These are phyloP conservation scores for Exophiala aquamarina DNA, from an alignment of 2,329 filamentous ascomycete genomes.

Conservation along the genomic window DNA sequence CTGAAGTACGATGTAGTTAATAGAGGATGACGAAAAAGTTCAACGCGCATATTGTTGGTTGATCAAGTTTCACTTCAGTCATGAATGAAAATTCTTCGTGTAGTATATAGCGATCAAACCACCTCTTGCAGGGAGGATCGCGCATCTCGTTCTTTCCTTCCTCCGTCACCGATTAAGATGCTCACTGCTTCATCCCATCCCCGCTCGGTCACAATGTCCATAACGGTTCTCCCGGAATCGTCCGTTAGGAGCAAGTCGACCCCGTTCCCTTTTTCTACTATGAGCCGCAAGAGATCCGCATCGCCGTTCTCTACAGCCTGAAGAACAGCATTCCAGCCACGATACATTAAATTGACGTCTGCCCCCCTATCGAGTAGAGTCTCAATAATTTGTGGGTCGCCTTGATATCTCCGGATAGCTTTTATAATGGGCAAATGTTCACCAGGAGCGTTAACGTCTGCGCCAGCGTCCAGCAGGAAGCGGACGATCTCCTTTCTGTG, in stretches of 20 bases:
- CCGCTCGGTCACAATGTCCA: constrained; percentile 59
- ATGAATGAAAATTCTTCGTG: too few relatives aligned
- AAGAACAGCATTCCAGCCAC: constrained; percentile 67
- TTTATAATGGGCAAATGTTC: constrained; percentile 72
- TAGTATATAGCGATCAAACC: too few relatives aligned
- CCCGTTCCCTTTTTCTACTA: constrained; percentile 33
- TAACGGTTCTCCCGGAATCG: constrained; percentile 55
- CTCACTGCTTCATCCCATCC: constrained; percentile 51
- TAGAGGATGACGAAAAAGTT: too few relatives aligned
- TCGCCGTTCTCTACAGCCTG: constrained; percentile 68
- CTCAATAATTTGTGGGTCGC: constrained; percentile 61
- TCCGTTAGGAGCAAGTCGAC: constrained; percentile 48
- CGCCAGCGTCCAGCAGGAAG: constrained; percentile 62
- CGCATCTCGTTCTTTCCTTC: too few relatives aligned
- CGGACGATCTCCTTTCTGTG: constrained; percentile 59
- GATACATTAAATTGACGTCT: constrained; percentile 67
- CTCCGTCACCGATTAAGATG: too few relatives aligned
- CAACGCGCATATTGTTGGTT: too few relatives aligned
- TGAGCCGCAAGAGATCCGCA: constrained; percentile 51
- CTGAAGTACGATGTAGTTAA: too few relatives aligned
- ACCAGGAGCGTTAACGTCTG: constrained; percentile 66
- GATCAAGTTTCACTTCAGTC: too few relatives aligned
- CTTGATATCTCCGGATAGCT: constrained; percentile 60
- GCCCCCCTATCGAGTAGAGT: constrained; percentile 64
- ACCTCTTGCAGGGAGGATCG: too few relatives aligned